Base-by-base conservation (phyloP, 78 protist species). In the Bodo saltans region DNA sequence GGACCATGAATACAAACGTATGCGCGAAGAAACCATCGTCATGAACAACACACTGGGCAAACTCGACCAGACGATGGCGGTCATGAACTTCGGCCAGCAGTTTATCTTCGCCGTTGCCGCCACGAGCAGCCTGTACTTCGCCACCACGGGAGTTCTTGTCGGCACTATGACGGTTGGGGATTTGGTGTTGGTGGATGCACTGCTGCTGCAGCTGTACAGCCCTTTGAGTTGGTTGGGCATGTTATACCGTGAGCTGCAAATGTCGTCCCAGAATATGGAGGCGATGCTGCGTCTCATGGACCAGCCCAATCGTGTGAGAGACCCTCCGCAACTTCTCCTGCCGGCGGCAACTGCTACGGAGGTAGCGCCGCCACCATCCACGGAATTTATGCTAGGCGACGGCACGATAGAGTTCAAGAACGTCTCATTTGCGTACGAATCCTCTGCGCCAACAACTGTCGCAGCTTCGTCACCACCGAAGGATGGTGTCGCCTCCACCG, bases 211-310 rank as follows among this genome's bases (percentile, higher is more conserved):
- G 88, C 89, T 95, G 8, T 88, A 94, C n/a, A 23, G 90, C 32
- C 97, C 97, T 52, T 88, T 95, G 39, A 92, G 91, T 72, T 95
- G 91, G 69, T 78, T 95, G 3, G 97, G 97, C 30, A 87, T 95
- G 3, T 93, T 92, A 35, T 95, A 92, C 60, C 87, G 97, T 30
- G 95, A 92, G 75, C 60, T 91, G 74, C 87, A 87, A 28, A 92
- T 91, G 42, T 82, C 95, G 17, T 83, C 90, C 8, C 83, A 86
- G 39, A 95, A 95, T 74, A 91, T 95, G 94, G 90, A 91, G 33
- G 73, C 86, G 23, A 42, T 95, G 82, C 88, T 94, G 35, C 70
- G 74, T 30, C 68, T 94, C 17, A 70, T 89, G 39, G 79, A 87
- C 68, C 74, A 0, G 21, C 68, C 0, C 33, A 0, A 23, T 40